Base-by-base conservation (phyloP, 495 filamentous ascomycete genomes). In the Neurospora sp. region DNA sequence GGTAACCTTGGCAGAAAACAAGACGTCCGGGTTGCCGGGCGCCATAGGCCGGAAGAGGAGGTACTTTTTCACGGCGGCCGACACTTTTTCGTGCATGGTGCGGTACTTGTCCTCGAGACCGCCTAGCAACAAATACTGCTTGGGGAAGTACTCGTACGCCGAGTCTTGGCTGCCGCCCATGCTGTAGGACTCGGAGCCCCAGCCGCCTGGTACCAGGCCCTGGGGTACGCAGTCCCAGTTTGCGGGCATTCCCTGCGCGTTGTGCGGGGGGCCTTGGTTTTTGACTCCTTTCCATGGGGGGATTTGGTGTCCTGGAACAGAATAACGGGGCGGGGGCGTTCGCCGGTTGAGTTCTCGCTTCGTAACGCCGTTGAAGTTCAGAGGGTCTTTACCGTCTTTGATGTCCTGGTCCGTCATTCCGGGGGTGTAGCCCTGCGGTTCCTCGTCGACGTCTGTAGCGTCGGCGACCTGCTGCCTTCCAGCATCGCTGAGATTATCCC, bases 71-170 rank as follows among this genome's bases (percentile, higher is more conserved):
- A 90, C 88, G 1, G 89, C 87, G 7, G 93, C 88, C 70, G 90
- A 88, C 34, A 90, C 88, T 71, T 87, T 90, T 71, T 90, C 86
- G 79, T 98, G 96, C 91, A 98, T 91, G 17, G 83, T 86, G 71
- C 86, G 87, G 80, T 99, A 99, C 80, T 96, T 93, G 4, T 90
- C 86, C 71, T 90, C 91, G 36, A 90, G 82, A 13, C 95, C 96
- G 71, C 96, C 96, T 17, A 98, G 88, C 34, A 99, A 88, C 7
- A 91, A 74, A 77, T 86, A 91, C 79, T 90, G 82, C 79, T 99
- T 99, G 34, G 96, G 92, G 70, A 99, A 86, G 80, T 99, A 99
- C 79, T 99, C 96, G 80, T 98, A 98, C 2, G 93, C 90, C 19
- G 93, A 97, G 80, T 98, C 96, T 71, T 94, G 91, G 81, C 90